These are phyloP conservation scores for Ceratopteris richardii DNA, from an alignment of 75 land plant genomes.

Conservation along the genomic window DNA sequence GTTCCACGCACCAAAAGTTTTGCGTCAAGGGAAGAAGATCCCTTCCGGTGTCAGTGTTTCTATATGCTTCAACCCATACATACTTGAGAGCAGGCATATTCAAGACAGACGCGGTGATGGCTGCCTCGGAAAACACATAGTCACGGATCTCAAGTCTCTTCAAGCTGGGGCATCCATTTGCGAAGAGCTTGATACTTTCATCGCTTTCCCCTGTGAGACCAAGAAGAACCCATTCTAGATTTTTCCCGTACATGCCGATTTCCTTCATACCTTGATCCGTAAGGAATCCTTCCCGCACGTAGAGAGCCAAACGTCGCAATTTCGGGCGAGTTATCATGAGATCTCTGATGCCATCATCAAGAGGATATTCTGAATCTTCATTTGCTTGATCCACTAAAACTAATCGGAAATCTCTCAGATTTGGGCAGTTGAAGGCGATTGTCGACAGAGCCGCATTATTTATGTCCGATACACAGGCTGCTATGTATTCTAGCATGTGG, in stretches of 20 bases:
- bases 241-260: conserved; percentile 25
- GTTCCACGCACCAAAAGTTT: too few species aligned
- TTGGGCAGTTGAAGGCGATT: conserved; percentile 27
- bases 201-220: conserved; percentile 31
- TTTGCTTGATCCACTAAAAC: conserved; percentile 15
- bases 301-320: conserved; percentile 27
- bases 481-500: conserved; percentile 24
- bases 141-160: conserved; percentile 40
- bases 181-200: conserved; percentile 19
- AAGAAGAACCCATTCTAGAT: conserved; percentile 31
- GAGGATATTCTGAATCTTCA: conserved; percentile 19
- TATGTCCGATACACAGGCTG: conserved; percentile 37
- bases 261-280: conserved; percentile 27
- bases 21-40: too few species aligned
- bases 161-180: conserved; percentile 28
- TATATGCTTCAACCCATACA: too few species aligned
- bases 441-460: conserved; percentile 28
- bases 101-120: conserved; percentile 12
- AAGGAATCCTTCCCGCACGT: conserved; percentile 28
- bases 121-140: conserved; percentile 23
- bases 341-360: too few species aligned
- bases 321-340: conserved; percentile 25
- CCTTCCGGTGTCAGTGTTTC: too few species aligned
- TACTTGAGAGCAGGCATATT: conserved; percentile 20
- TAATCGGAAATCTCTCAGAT: conserved; percentile 29